phyloP scores from a whole-genome alignment of 2,329 filamentous ascomycete species.

The Verticillium nonalfalfae region DNA sequence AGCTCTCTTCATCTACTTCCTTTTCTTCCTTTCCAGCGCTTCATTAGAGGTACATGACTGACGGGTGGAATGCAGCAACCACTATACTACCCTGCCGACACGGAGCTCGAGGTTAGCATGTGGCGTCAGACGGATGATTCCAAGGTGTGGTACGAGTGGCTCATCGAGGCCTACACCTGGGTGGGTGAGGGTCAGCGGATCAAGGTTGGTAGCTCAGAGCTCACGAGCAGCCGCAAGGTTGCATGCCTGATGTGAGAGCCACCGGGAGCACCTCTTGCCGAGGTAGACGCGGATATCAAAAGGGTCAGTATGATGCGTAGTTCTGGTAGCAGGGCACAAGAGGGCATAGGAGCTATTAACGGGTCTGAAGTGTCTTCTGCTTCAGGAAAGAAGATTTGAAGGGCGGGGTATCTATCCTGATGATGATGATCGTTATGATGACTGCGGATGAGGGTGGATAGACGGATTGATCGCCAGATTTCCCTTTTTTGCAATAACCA shows the following conservation, averaged over 20 bases:
- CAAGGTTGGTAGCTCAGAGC: conserved; percentile 58
- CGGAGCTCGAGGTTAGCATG: conserved; percentile 86
- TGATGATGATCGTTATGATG: neutral
- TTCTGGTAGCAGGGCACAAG: neutral
- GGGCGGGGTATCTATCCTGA: conserved; percentile 1
- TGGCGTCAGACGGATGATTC: conserved; percentile 93
- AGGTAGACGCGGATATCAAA: neutral
- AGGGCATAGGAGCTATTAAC: neutral
- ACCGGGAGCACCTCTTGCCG: too few relatives aligned
- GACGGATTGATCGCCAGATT: neutral
- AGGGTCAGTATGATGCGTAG: neutral
- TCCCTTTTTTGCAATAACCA: neutral
- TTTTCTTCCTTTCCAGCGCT: neutral
- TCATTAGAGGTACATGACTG: neutral
- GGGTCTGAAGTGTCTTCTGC: neutral
- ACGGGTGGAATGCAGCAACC: conserved; percentile 54
- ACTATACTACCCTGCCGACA: conserved; percentile 75
- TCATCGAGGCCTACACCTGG: conserved; percentile 77
- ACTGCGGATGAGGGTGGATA: neutral
- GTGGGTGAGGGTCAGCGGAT: conserved; percentile 53
- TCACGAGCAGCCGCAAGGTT: conserved; percentile 63
- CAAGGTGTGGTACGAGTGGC: conserved; percentile 98
- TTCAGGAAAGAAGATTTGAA: neutral
- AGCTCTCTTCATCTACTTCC: conserved; percentile 15
- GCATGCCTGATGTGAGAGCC: conserved; percentile 59